Base-by-base conservation (phyloP, 148 eudicot genomes). In the Rhododendron ferrugineum region DNA sequence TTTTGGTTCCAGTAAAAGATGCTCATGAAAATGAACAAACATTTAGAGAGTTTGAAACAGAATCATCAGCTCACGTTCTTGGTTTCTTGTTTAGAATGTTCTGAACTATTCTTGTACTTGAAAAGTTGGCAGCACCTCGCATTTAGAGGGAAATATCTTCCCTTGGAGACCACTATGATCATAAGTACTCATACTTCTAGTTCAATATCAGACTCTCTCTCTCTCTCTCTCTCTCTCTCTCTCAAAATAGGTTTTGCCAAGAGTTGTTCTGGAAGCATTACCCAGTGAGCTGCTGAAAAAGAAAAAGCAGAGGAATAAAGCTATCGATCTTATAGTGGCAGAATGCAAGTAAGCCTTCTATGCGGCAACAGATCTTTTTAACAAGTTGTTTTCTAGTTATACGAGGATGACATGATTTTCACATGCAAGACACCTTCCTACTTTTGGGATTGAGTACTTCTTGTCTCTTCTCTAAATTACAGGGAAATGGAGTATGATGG, bases 401-500 rank as follows among this genome's bases (percentile, higher is more conserved):
- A 18, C 4, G 11, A 34, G 42, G 78, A 34, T 34, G 46, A 74
- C 46, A 74, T 16, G 16, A 26, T 11, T 26, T 50, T 9, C 58
- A 50, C 56, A 50, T 9, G 42, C 64, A 79, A 79, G 64, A 3
- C 82, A 28, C 82, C 64, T 79, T 52, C 64, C 82, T 79, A 79
- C 62, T 49, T 49, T 79, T 22, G 36, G 58, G 40, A 30, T 49
- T 70, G 36, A 46, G 22, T 23, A 26, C 7, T 54, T 56, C 58
- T 36, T 23, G 52, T 23, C 40, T 84, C 72, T 28, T 14, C 49
- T 49, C 47, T 82, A 34, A 75, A 70, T 88, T 80, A 16, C 87
- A 97, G 99, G 92, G 99, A 97, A 86, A 91, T 95, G 95, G 94
- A 79, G 72, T 97, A 92, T 91, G 98, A 97, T 88, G 99, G 99